A percentile compares a stretch with the other conserved stretches of the same genome.
phyloP scores from a whole-genome alignment of 805 yeast genomes.

The Millerozyma miso region DNA sequence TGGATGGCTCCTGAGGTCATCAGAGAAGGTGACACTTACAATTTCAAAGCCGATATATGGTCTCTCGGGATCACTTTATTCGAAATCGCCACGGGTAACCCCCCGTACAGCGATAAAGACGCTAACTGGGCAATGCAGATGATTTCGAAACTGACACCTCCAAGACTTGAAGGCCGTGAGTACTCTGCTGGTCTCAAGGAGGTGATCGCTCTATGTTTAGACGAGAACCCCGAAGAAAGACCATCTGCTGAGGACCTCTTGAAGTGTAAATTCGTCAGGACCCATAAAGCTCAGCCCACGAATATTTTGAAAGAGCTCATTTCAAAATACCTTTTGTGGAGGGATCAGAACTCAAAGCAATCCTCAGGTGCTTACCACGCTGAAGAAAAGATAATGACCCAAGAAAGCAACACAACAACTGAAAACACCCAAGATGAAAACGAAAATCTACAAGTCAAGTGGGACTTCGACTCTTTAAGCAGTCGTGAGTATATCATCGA shows the following conservation, averaged over 20 bases:
- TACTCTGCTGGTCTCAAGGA: slow-evolving; percentile 77
- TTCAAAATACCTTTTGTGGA: slow-evolving; percentile 65
- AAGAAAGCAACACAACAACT: slow-evolving; percentile 4
- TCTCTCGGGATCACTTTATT: slow-evolving; percentile 90
- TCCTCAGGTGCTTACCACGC: slow-evolving; percentile 38
- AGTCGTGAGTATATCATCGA: slow-evolving; percentile 70
- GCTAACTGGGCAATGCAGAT: slow-evolving; percentile 93
- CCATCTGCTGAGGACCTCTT: slow-evolving; percentile 80
- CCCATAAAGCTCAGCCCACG: slow-evolving; percentile 59
- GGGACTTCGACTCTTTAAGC: slow-evolving; percentile 88
- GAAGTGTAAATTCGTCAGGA: slow-evolving; percentile 67
- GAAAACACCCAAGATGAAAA: slow-evolving; percentile 5
- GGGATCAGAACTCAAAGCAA: slow-evolving; percentile 60
- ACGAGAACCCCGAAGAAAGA: slow-evolving; percentile 88
- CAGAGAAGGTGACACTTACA: slow-evolving; percentile 83
- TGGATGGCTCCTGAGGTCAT: slow-evolving; percentile 99
- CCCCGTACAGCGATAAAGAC: slow-evolving; percentile 94
- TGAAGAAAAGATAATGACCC: slow-evolving; percentile 4
- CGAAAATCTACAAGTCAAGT: slow-evolving; percentile 48
- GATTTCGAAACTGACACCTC: slow-evolving; percentile 90
- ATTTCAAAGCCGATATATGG: slow-evolving; percentile 95
- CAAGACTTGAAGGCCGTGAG: slow-evolving; percentile 86
- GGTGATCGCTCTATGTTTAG: slow-evolving; percentile 84
- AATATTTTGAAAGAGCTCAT: slow-evolving; percentile 67
- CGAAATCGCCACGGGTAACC: slow-evolving; percentile 95